A percentile compares a stretch with the other conserved stretches of the same genome.
Conservation (phyloP, 805 yeast species). For the Yamadazyma sp. region DNA sequence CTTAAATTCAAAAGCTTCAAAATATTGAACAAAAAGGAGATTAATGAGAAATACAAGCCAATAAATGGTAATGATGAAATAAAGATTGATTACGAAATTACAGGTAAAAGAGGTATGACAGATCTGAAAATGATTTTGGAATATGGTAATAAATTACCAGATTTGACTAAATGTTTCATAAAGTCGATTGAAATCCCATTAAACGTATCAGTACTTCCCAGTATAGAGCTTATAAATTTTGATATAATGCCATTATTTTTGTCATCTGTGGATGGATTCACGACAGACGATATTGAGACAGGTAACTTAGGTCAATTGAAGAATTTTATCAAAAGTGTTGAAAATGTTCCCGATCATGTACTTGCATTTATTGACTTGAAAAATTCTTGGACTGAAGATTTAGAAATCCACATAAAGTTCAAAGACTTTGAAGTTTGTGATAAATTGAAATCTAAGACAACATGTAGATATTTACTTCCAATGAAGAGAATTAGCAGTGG, state of each 20-base stretch:
- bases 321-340: conserved; percentile 5
- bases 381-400: conserved; percentile 71
- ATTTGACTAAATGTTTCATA: conserved; percentile 26
- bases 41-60: conserved; percentile 30
- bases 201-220: conserved; percentile 64
- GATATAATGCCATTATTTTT: conserved; percentile 62
- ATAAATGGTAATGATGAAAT: conserved; percentile 42
- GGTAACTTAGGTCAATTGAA: conserved; percentile 4
- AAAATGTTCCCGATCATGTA: conserved; percentile 48
- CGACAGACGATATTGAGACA: background rate
- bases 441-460: conserved; percentile 24
- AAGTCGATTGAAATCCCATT: conserved; percentile 68
- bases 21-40: conserved; percentile 46
- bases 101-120: conserved; percentile 72
- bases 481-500: conserved; percentile 50
- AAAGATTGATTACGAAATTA: conserved; percentile 52
- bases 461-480: conserved; percentile 66
- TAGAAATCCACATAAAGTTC: conserved; percentile 14
- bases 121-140: conserved; percentile 64
- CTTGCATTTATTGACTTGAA: conserved; percentile 71
- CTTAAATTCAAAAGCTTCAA: conserved; percentile 55
- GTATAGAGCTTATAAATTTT: conserved; percentile 71
- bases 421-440: conserved; percentile 25
- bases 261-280: conserved; percentile 19
- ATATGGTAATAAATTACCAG: conserved; percentile 43